phyloP scores from a whole-genome alignment of 2,329 filamentous ascomycete species.

The Aspergillus quadrilineatus region DNA sequence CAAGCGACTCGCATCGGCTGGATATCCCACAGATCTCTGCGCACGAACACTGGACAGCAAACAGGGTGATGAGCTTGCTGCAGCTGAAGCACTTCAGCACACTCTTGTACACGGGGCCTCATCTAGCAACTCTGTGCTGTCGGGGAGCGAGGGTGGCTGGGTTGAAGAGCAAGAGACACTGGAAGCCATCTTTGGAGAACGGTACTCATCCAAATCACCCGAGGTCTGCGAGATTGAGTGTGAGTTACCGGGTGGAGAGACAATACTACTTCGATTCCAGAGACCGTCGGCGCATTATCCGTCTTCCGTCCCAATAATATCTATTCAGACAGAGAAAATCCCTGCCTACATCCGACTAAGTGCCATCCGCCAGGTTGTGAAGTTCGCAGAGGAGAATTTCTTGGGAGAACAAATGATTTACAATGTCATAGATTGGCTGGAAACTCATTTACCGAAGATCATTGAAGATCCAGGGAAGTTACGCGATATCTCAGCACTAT shows the following conservation, averaged over 20 bases:
- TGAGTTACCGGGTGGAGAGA: slow-evolving; percentile 47
- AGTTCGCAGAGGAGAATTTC: slow-evolving; percentile 68
- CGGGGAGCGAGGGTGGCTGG: slow-evolving; percentile 62
- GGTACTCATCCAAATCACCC: slow-evolving; percentile 61
- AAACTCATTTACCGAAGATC: slow-evolving; percentile 77
- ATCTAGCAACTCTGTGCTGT: slow-evolving; percentile 16
- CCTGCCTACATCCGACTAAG: slow-evolving; percentile 93
- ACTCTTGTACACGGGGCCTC: slow-evolving; percentile 56
- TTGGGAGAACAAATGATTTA: slow-evolving; percentile 88
- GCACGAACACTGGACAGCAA: slow-evolving; percentile 71
- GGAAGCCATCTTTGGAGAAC: slow-evolving; percentile 80
- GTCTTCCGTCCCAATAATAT: slow-evolving; percentile 63
- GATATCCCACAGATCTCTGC: slow-evolving; percentile 83
- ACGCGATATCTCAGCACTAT: slow-evolving; percentile 77
- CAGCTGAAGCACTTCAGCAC: slow-evolving; percentile 76
- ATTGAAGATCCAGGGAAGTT: slow-evolving; percentile 81
- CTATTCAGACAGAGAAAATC: slow-evolving; percentile 65
- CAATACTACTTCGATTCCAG: slow-evolving; percentile 64
- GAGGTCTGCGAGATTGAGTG: slow-evolving; percentile 71
- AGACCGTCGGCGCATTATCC: slow-evolving; percentile 72
- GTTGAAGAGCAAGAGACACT: slow-evolving; percentile 80
- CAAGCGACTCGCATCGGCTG: slow-evolving; percentile 75
- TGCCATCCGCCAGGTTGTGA: slow-evolving; percentile 73
- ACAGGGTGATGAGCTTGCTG: slow-evolving; percentile 68
- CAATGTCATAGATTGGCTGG: slow-evolving; percentile 86